phyloP scores from a whole-genome alignment of 2,329 filamentous ascomycete species.

The Aspergillus pseudoviridinutans region DNA sequence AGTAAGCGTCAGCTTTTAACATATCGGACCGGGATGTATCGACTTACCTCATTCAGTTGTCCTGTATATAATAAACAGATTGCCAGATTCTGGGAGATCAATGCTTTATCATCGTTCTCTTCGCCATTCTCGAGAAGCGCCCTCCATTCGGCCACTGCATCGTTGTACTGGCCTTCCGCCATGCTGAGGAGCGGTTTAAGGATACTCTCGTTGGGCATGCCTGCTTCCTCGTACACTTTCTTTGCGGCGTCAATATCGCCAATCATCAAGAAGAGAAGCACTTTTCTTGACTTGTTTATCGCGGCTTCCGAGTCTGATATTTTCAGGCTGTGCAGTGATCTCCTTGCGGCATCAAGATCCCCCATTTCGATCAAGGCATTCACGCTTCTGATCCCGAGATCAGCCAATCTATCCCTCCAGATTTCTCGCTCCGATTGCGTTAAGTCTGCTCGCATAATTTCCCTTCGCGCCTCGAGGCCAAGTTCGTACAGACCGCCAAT shows the following conservation, averaged over 20 bases:
- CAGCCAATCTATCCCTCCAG: slow-evolving; percentile 69
- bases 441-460: slow-evolving; percentile 49
- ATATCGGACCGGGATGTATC: background rate
- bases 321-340: slow-evolving; percentile 63
- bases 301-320: slow-evolving; percentile 26
- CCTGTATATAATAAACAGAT: slow-evolving; percentile 82
- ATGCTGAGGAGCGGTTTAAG: slow-evolving; percentile 66
- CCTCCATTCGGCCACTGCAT: slow-evolving; percentile 61
- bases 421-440: slow-evolving; percentile 55
- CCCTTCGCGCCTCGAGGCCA: slow-evolving; percentile 68
- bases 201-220: slow-evolving; percentile 38
- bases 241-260: slow-evolving; percentile 71
- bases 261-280: slow-evolving; percentile 71
- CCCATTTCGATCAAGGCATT: slow-evolving; percentile 64
- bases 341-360: slow-evolving; percentile 72
- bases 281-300: slow-evolving; percentile 38
- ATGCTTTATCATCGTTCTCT: slow-evolving; percentile 53
- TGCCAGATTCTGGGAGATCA: slow-evolving; percentile 76
- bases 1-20: slow-evolving; percentile 5
- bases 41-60: slow-evolving; percentile 63
- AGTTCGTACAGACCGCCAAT: slow-evolving; percentile 91
- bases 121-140: slow-evolving; percentile 46
- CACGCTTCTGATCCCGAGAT: slow-evolving; percentile 65
- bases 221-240: slow-evolving; percentile 43
- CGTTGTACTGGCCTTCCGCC: slow-evolving; percentile 68